Evolutionary conservation across 2,329 filamentous ascomycete genomes (phyloP).

Genomic region (Epichloe gansuensis): DNA sequence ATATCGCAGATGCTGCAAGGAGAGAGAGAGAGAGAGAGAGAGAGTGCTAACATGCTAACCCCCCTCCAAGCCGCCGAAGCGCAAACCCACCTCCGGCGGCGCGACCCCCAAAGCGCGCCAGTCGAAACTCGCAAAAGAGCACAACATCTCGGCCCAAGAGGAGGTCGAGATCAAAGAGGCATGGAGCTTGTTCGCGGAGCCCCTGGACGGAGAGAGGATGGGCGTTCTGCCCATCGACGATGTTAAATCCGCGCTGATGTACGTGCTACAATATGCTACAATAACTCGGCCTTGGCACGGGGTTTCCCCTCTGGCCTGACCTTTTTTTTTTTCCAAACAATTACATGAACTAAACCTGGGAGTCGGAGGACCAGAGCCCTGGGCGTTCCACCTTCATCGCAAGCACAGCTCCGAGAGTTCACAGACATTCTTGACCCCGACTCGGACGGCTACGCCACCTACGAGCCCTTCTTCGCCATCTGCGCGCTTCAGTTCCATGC

Average conservation of each 20-base stretch:
- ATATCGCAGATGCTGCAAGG: neutral
- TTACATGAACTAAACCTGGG: neutral
- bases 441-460: constrained; percentile 62
- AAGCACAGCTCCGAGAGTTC: constrained; percentile 62
- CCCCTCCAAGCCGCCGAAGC: constrained; percentile 38
- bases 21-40: neutral
- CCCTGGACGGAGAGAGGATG: constrained; percentile 57
- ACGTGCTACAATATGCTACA: constrained; percentile 19
- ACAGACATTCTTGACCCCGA: constrained; percentile 73
- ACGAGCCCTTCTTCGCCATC: constrained; percentile 72
- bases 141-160: constrained; percentile 72
- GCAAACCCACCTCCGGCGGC: constrained; percentile 25
- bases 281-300: too few relatives aligned
- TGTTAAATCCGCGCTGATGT: constrained; percentile 62
- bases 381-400: constrained; percentile 52
- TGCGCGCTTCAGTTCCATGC: constrained; percentile 74
- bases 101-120: constrained; percentile 37
- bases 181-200: constrained; percentile 67
- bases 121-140: constrained; percentile 84
- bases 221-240: constrained; percentile 56
- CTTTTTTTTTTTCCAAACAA: neutral
- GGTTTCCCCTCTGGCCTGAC: too few relatives aligned
- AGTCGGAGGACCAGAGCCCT: constrained; percentile 50
- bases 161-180: constrained; percentile 87
- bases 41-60: neutral